A percentile compares a stretch with the other conserved stretches of the same genome.
phyloP scores from a whole-genome alignment of 2,329 filamentous ascomycete species.

The Ophiostoma sp. region DNA sequence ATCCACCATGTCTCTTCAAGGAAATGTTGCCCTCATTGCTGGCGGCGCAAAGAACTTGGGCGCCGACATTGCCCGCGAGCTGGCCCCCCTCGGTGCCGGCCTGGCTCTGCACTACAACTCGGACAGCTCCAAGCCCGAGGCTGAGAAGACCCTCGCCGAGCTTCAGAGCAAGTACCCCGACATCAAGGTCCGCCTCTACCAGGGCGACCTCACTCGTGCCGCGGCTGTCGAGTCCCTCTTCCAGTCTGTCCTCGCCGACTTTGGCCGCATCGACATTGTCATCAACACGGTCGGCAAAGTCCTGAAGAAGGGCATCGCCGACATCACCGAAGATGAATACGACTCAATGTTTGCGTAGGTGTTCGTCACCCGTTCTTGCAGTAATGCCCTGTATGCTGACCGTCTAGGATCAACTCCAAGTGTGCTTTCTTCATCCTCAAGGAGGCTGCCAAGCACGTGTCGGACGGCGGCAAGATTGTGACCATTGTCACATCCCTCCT shows the following conservation, averaged over 20 bases:
- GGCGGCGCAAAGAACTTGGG: slow-evolving; percentile 41
- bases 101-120: slow-evolving; percentile 38
- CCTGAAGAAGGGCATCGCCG: slow-evolving; percentile 42
- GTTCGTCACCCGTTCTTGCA: neutral
- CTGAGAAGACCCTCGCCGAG: slow-evolving; percentile 35
- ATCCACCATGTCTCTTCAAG: slow-evolving; percentile 20
- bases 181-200: slow-evolving; percentile 38
- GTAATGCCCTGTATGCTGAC: neutral
- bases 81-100: slow-evolving; percentile 34
- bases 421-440: slow-evolving; percentile 42
- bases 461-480: slow-evolving; percentile 44
- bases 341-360: slow-evolving; percentile 44
- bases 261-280: slow-evolving; percentile 44
- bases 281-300: slow-evolving; percentile 48
- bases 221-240: slow-evolving; percentile 40
- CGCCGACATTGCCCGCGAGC: slow-evolving; percentile 35
- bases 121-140: slow-evolving; percentile 35
- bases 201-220: slow-evolving; percentile 40
- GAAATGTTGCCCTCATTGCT: slow-evolving; percentile 40
- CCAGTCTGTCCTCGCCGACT: slow-evolving; percentile 36
- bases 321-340: slow-evolving; percentile 42
- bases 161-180: slow-evolving; percentile 34
- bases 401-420: slow-evolving; percentile 41
- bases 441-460: slow-evolving; percentile 38
- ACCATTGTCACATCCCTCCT: slow-evolving; percentile 42